These are phyloP conservation scores for Neurospora tetraspora DNA, from an alignment of 495 filamentous ascomycete genomes.

Conservation along the genomic window DNA sequence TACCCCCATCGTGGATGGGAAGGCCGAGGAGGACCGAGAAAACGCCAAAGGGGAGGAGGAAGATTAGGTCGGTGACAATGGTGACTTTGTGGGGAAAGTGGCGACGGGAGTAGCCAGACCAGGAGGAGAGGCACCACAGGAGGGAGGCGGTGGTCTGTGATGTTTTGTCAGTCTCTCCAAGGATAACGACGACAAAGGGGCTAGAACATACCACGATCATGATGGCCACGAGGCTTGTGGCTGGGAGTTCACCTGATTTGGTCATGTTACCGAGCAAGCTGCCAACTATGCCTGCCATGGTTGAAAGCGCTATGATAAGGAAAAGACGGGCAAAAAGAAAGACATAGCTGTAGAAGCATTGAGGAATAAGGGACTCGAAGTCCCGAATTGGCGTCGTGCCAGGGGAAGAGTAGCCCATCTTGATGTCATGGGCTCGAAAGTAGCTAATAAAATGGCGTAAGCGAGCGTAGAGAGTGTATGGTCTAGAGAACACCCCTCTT, in stretches of 20 bases:
- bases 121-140: slow-evolving; percentile 65
- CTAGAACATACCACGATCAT: slow-evolving; percentile 54
- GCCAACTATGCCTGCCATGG: slow-evolving; percentile 65
- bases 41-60: slow-evolving; percentile 63
- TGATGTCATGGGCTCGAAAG: background rate
- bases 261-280: slow-evolving; percentile 72
- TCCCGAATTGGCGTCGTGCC: background rate
- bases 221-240: slow-evolving; percentile 58
- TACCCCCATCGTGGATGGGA: slow-evolving; percentile 50
- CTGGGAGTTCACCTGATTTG: slow-evolving; percentile 47
- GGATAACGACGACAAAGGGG: background rate
- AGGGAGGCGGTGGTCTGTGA: slow-evolving; percentile 61
- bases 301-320: slow-evolving; percentile 38
- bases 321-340: background rate
- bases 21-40: slow-evolving; percentile 64
- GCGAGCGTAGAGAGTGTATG: background rate
- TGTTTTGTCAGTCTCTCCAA: slow-evolving; percentile 4
- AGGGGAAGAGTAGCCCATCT: background rate
- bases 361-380: background rate
- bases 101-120: slow-evolving; percentile 65
- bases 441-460: background rate
- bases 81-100: slow-evolving; percentile 64
- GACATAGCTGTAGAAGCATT: background rate
- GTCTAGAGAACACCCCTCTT: background rate
- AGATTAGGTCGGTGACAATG: slow-evolving; percentile 50